Conservation (phyloP, 2,329 filamentous ascomycete species). For the Colletotrichum orchidophilum region DNA sequence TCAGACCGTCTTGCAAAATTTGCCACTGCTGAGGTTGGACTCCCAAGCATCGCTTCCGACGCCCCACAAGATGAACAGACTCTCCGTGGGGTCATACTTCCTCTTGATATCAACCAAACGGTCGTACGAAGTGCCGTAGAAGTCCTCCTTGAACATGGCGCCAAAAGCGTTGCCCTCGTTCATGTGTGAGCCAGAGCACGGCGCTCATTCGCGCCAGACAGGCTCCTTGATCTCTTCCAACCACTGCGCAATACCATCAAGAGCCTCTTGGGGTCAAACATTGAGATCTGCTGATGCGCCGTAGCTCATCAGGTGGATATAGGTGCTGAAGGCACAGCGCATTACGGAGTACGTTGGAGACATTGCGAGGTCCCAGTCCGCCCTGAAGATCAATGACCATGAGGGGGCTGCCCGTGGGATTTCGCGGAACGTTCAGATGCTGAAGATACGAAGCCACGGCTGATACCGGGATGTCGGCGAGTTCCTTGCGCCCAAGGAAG, state of each 20-base stretch:
- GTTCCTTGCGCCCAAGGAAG: conserved; percentile 32
- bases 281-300: conserved; percentile 4
- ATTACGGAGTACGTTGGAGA: conserved; percentile 21
- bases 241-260: conserved; percentile 35
- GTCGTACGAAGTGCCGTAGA: conserved; percentile 42
- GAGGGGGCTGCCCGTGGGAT: not conserved
- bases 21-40: conserved; percentile 27
- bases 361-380: conserved; percentile 16
- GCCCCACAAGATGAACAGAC: conserved; percentile 41
- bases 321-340: conserved; percentile 45
- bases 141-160: conserved; percentile 41
- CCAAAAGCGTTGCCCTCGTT: conserved; percentile 45
- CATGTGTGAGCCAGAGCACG: conserved; percentile 39
- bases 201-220: conserved; percentile 39
- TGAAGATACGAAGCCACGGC: conserved; percentile 24
- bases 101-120: conserved; percentile 41
- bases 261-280: conserved; percentile 37
- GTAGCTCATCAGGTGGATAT: conserved; percentile 45
- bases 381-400: conserved; percentile 33
- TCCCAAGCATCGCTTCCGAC: conserved; percentile 41
- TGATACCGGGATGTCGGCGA: conserved; percentile 9
- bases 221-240: conserved; percentile 42
- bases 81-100: conserved; percentile 40
- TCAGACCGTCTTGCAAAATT: conserved; percentile 3
- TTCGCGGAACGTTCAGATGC: not conserved